Percentiles rank a stretch among this genome's conserved stretches.
phyloP scores from a whole-genome alignment of 148 eudicot species.

The Vaccinium macrocarpon region DNA sequence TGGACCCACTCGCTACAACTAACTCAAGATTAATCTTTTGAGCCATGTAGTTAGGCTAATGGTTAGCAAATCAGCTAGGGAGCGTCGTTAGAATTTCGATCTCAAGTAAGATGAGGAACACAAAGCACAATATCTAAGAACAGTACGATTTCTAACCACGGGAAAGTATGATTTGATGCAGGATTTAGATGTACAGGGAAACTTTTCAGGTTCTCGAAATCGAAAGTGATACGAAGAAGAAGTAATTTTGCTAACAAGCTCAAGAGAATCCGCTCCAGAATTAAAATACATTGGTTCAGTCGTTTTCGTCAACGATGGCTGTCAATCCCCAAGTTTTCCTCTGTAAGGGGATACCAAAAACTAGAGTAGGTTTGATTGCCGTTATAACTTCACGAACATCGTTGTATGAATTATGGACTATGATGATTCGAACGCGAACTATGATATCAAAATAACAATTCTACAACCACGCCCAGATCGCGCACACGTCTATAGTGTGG shows the following conservation, averaged over 20 bases:
- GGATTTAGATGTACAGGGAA: conserved; percentile 46
- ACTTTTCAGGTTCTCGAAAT: conserved; percentile 35
- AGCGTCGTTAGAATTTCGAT: no score
- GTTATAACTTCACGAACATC: background rate
- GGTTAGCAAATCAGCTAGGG: no score
- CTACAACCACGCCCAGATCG: no score
- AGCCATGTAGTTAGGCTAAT: no score
- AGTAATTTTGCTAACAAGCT: conserved; percentile 45
- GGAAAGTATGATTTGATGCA: conserved; percentile 28
- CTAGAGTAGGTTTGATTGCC: conserved; percentile 32
- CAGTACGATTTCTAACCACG: background rate
- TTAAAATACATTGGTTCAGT: conserved; percentile 52
- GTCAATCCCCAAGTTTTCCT: conserved; percentile 42
- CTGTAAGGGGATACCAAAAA: conserved; percentile 45
- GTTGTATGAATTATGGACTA: background rate
- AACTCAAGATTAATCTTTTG: no score
- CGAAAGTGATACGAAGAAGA: conserved; percentile 33
- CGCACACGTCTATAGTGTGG: no score
- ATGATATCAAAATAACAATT: no score
- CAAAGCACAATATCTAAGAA: background rate
- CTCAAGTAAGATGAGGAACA: background rate
- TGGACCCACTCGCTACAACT: no score
- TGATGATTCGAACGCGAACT: no score
- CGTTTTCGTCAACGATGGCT: conserved; percentile 47
- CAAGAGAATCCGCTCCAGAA: conserved; percentile 57